phyloP scores from a whole-genome alignment of 192 early-diverging fungal species.

The Backusella macrospora region DNA sequence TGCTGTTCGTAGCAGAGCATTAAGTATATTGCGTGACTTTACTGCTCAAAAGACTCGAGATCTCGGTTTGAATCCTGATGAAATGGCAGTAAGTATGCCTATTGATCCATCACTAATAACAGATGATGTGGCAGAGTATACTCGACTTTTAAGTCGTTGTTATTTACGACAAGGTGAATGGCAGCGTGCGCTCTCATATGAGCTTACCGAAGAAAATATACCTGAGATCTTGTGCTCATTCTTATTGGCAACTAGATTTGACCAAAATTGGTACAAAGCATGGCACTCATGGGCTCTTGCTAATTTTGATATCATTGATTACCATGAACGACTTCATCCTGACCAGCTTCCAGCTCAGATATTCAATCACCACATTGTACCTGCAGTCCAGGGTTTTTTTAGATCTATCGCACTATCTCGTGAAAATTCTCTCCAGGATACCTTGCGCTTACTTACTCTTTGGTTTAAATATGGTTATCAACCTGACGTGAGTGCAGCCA shows the following conservation, averaged over 20 bases:
- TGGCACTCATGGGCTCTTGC: conserved; percentile 97
- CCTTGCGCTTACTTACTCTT: conserved; percentile 85
- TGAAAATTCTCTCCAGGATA: conserved; percentile 89
- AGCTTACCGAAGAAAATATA: conserved; percentile 53
- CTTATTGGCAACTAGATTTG: conserved; percentile 83
- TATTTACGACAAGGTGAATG: conserved; percentile 96
- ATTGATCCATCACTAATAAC: conserved; percentile 46
- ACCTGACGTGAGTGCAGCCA: conserved; percentile 78
- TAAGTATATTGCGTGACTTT: conserved; percentile 78
- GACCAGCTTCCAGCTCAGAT: conserved; percentile 39
- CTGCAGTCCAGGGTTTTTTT: conserved; percentile 92
- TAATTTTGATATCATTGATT: conserved; percentile 86
- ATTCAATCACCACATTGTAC: conserved; percentile 76
- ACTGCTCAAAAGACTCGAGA: conserved; percentile 75
- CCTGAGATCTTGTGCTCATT: conserved; percentile 83
- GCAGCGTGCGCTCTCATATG: conserved; percentile 66
- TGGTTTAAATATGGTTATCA: conserved; percentile 97
- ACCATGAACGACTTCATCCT: conserved; percentile 67
- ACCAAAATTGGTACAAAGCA: conserved; percentile 93
- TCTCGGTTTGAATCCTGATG: conserved; percentile 60
- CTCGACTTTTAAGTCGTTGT: conserved; percentile 72
- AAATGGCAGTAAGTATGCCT: conserved; percentile 52
- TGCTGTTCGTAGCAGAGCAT: conserved; percentile 65
- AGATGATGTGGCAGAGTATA: conserved; percentile 54
- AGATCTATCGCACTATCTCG: conserved; percentile 89